Base-by-base conservation (phyloP, 2,329 filamentous ascomycete species). In the Parafenestella ontariensis region DNA sequence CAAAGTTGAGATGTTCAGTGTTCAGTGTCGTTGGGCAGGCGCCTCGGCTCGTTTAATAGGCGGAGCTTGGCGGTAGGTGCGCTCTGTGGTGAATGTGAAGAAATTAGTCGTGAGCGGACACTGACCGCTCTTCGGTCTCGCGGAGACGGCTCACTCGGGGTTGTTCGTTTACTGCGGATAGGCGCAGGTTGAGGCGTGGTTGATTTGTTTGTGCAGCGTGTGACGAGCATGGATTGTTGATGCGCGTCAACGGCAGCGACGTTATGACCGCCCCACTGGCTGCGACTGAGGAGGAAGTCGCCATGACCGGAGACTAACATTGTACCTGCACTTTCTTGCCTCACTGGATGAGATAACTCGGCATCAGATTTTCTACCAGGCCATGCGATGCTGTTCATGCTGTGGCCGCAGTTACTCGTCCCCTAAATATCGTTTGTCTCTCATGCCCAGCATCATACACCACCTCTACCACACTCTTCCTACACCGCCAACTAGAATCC, bases 361-460 rank as follows among this genome's bases (percentile, higher is more conserved):
- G n/a, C n/a, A n/a, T n/a, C n/a, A n/a, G n/a, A n/a, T n/a, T n/a
- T n/a, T n/a, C n/a, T n/a, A n/a, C n/a, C n/a, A n/a, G n/a, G n/a
- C n/a, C n/a, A n/a, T n/a, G 17, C 31, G 31, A 17, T 17, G 13
- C 31, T 18, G 5, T 23, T 34, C 17, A 34, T 6, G 15, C n/a
- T 17, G 15, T 37, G n/a, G 23, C 26, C 11, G 61, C 50, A 4
- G 59, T 67, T 44, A 71, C 31, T 21, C 54, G 63, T 5, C 74
- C 73, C 13, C 48, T 52, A 24, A 64, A 64, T 7, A 76, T 61
- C 3, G 73, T 75, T 58, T 69, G 66, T 49, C 73, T 61, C 31
- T 41, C 54, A 21, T 64, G 31, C n/a, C 73, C 68, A 29, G 75
- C 70, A 59, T 82, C 79, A 50, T 80, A 81, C 6, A 82, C 75